These are phyloP conservation scores for Wallemia hederae DNA, from an alignment of 1,284 basidiomycete genomes.

Conservation along the genomic window DNA sequence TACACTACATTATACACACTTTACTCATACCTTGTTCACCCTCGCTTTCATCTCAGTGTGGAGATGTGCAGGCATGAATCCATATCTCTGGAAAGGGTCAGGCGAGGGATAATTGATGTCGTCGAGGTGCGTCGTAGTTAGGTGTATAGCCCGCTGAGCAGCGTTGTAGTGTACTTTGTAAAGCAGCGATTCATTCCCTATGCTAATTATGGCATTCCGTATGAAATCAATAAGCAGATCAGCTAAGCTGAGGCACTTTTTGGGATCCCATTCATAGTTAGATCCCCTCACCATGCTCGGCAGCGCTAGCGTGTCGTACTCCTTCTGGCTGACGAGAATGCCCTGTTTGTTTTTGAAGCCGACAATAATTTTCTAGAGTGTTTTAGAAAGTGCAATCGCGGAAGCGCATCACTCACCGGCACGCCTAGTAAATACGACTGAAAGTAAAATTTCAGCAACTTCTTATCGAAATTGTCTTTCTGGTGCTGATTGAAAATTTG, in stretches of 20 bases:
- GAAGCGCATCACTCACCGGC: not conserved
- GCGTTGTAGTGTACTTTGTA: not conserved
- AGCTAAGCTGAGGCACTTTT: not conserved
- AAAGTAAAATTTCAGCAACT: not conserved
- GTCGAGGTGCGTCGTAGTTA: not conserved
- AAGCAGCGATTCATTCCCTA: not conserved
- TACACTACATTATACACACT: not conserved
- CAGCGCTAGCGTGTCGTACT: not conserved
- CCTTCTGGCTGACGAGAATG: not conserved
- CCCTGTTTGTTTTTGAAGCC: not conserved
- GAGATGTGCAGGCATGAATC: not conserved
- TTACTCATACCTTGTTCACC: too few relatives aligned
- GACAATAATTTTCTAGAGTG: not conserved
- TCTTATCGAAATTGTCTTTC: not conserved
- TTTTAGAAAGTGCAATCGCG: not conserved
- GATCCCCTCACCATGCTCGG: not conserved
- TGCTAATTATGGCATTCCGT: not conserved
- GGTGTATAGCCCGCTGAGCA: not conserved
- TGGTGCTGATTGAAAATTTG: not conserved
- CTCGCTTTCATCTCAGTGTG: too few relatives aligned
- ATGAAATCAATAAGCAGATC: not conserved
- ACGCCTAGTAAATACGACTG: not conserved
- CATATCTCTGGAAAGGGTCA: not conserved
- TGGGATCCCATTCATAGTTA: not conserved
- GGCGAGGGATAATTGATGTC: not conserved